A percentile compares a stretch with the other conserved stretches of the same genome.
Conservation (phyloP, 306 rosid species). For the Begonia masoniana region DNA sequence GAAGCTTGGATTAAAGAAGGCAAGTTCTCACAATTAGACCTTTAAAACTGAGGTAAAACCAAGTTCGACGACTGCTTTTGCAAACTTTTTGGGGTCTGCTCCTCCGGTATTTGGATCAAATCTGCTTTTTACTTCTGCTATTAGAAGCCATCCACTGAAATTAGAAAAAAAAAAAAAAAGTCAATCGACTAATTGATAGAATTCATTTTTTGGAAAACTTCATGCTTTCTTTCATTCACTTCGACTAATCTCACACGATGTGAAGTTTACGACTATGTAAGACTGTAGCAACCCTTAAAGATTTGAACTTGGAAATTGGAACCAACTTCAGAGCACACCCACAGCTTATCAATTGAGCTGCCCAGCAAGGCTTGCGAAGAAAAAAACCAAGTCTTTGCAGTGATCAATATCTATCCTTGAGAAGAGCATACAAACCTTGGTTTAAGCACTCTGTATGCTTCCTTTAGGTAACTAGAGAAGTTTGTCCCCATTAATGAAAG, state of each 20-base stretch:
- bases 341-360: too few relatives aligned
- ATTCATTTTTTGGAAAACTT: not conserved
- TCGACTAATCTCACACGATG: too few relatives aligned
- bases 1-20: slow-evolving; percentile 1
- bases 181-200: slow-evolving; percentile 9
- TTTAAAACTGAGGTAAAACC: slow-evolving; percentile 48
- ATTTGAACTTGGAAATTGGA: too few relatives aligned
- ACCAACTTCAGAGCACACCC: too few relatives aligned
- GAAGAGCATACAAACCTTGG: slow-evolving; percentile 31
- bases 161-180: slow-evolving; percentile 13
- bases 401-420: not conserved
- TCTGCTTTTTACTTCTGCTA: slow-evolving; percentile 93
- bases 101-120: slow-evolving; percentile 80
- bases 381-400: too few relatives aligned
- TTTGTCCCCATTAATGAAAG: slow-evolving; percentile 94
- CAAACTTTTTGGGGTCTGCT: slow-evolving; percentile 67
- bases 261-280: too few relatives aligned
- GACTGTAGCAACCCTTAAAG: too few relatives aligned
- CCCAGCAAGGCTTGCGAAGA: too few relatives aligned
- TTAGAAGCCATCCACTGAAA: slow-evolving; percentile 80
- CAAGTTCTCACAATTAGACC: slow-evolving; percentile 24
- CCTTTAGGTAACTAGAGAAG: slow-evolving; percentile 51
- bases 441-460: slow-evolving; percentile 76
- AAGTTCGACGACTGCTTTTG: slow-evolving; percentile 52
- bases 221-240: too few relatives aligned